Percentiles rank a stretch among this genome's conserved stretches.
Evolutionary conservation across 2,329 filamentous ascomycete species (phyloP).

Genomic region (Calonectria ilicicola): DNA sequence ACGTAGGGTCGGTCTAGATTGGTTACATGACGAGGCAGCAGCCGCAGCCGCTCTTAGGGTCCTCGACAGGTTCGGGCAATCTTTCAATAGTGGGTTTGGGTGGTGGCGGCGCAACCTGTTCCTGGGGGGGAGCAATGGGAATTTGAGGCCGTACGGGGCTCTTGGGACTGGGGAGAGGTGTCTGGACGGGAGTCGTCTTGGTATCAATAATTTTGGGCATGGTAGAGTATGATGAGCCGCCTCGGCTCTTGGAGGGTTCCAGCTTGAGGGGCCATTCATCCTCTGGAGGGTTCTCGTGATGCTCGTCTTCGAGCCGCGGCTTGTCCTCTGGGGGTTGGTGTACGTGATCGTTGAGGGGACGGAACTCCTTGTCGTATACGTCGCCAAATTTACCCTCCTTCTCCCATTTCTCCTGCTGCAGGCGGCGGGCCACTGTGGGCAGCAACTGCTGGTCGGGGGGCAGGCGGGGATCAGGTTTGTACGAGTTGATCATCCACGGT

Average conservation of each 20-base stretch:
- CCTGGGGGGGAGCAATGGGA: conserved; percentile 37
- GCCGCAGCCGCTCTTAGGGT: conserved; percentile 59
- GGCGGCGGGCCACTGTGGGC: conserved; percentile 89
- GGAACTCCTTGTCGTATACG: conserved; percentile 89
- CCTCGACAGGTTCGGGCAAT: conserved; percentile 41
- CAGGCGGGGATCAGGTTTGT: conserved; percentile 93
- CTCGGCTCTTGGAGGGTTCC: conserved; percentile 58
- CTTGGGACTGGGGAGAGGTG: conserved; percentile 58
- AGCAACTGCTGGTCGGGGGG: conserved; percentile 96
- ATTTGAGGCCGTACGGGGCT: conserved; percentile 49
- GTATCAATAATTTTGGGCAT: conserved; percentile 66
- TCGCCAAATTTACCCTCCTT: conserved; percentile 88
- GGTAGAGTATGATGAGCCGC: conserved; percentile 70
- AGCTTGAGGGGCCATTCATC: conserved; percentile 72
- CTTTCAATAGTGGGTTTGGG: conserved; percentile 26
- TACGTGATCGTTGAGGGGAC: conserved; percentile 79
- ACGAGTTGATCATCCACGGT: conserved; percentile 94
- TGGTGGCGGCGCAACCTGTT: conserved; percentile 33
- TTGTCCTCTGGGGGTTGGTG: conserved; percentile 60
- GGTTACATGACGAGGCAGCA: conserved; percentile 64
- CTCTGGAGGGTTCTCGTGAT: conserved; percentile 25
- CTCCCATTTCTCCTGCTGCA: conserved; percentile 97
- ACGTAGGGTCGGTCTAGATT: conserved; percentile 16
- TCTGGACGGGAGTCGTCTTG: conserved; percentile 47
- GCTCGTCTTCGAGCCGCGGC: conserved; percentile 24